Evolutionary conservation across 2,329 filamentous ascomycete genomes (phyloP), one percentile per base, ranked within the genome.

Genomic region (Diaporthe caulivora): DNA sequence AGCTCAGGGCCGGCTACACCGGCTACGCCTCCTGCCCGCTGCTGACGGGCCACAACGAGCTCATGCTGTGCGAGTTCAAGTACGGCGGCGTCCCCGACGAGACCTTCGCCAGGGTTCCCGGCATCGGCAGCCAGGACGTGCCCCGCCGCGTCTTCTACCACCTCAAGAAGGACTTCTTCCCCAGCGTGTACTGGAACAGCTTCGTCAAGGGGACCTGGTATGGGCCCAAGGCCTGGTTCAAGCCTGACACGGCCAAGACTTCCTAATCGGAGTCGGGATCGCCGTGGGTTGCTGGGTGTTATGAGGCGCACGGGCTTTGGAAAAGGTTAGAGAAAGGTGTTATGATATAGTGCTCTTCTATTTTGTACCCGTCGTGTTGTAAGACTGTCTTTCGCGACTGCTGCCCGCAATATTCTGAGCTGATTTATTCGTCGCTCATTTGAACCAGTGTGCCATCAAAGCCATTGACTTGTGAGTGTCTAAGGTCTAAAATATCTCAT

Each of bases 11-110:
- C 7, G 76, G 73, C 8, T 86, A 86, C 74, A 83, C 85, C 67
- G 85, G 85, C 55, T 86, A 86, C 75, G 84, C 85, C 1, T 84
- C 82, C 15, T 86, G 85, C 78, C 85, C 85, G n/a, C 80, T 86
- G 51, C 77, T 85, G 40, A 86, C 84, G 0, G 82, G 83, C 70
- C 83, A 86, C 75, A 80, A 80, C 60, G 83, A 86, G 79, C 82
- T 86, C 49, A 82, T 86, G 81, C 82, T 86, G 68, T 84, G 83
- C 76, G 85, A 86, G 80, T 86, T 86, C 80, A 85, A 85, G 80
- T 86, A 86, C 71, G 84, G 83, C 42, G 84, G 84, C 40, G 81
- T 83, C 57, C 84, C 85, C 15, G 82, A 85, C 76, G 85, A 86
- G 81, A 86, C 84, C 0, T 86, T 86, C 72, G 80, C 73, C 58